Evolutionary conservation across 441 rosid species (phyloP).

Genomic region (Pelargonium cotyledonis): DNA sequence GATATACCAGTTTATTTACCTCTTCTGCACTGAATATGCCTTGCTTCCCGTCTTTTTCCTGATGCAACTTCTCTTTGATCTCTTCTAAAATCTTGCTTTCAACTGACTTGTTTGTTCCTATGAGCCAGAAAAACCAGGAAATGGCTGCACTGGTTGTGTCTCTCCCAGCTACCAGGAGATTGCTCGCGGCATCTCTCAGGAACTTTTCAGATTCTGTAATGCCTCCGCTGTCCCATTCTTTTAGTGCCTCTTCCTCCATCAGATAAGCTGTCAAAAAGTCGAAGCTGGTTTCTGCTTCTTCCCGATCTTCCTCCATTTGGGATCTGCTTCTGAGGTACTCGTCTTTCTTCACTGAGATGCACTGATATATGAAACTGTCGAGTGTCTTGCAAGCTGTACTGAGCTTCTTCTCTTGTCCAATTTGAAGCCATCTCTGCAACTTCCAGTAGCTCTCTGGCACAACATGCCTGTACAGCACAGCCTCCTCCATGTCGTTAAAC

Average conservation of each 20-base stretch:
- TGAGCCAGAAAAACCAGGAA: neutral
- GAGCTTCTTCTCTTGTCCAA: slow-evolving; percentile 30
- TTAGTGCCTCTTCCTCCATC: neutral
- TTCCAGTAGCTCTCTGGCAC: slow-evolving; percentile 25
- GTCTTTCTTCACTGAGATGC: slow-evolving; percentile 12
- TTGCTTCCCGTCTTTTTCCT: neutral
- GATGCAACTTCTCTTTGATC: neutral
- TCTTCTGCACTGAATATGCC: neutral
- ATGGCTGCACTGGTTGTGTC: slow-evolving; percentile 17
- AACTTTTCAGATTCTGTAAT: slow-evolving; percentile 11
- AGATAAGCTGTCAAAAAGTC: slow-evolving; percentile 19
- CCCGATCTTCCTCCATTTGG: neutral
- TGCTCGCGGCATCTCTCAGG: slow-evolving; percentile 19
- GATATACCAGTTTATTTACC: slow-evolving; percentile 17
- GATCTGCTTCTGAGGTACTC: neutral
- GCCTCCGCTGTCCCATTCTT: neutral
- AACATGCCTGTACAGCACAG: slow-evolving; percentile 11
- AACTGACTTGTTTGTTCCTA: neutral
- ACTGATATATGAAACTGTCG: neutral
- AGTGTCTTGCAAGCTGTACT: slow-evolving; percentile 9
- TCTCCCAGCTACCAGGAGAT: slow-evolving; percentile 21
- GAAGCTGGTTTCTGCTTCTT: neutral
- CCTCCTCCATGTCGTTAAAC: slow-evolving; percentile 14
- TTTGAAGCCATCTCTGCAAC: slow-evolving; percentile 25
- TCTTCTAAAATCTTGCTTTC: neutral